Evolutionary conservation across 352 stramenopile genomes (phyloP), one percentile per base, ranked within the genome.

Genomic region (Phytophthora idaei): DNA sequence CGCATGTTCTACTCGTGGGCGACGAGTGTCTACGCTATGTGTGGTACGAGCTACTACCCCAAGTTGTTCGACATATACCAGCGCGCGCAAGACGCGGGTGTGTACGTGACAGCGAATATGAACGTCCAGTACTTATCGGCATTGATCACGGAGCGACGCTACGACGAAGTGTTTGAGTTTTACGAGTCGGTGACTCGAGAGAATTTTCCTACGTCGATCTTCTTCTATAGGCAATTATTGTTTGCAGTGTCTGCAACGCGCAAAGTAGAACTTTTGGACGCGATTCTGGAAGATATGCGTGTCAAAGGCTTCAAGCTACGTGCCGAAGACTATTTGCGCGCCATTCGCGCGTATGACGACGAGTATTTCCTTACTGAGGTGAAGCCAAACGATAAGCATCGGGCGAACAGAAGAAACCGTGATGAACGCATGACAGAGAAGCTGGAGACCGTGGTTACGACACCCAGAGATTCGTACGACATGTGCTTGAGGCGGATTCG

Each of bases 1-100:
- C 81, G 83, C 12, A 84, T 80, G 69, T 90, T 87, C 48, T 92
- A 85, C 67, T 92, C 83, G 61, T 92, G 73, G 73, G 75, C 77
- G 7, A 84, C 85, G 67, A 77, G 83, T 12, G 77, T 77, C 25
- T 81, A 78, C 58, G 57, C 57, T 1, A 31, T 70, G 28, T 59
- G 67, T 15, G 64, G 65, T 8, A 61, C 71, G 42, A 29, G 42
- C 0, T 69, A 67, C 37, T 64, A 80, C 56, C 57, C 60, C 8
- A 64, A 71, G 44, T 47, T 88, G 55, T 78, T 88, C 21, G 49
- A 72, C 4, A 77, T 87, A 8, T 92, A 90, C 71, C 63, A 88
- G 27, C 66, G 73, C 10, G 69, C 73, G 17, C 47, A 80, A 12
- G 73, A 76, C 9, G 67, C 71, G 5, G 39, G 59, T 10, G 48